Evolutionary conservation across 805 yeast species (phyloP), one percentile per base, ranked within the genome.

Genomic region (Myxozyma neglecta): DNA sequence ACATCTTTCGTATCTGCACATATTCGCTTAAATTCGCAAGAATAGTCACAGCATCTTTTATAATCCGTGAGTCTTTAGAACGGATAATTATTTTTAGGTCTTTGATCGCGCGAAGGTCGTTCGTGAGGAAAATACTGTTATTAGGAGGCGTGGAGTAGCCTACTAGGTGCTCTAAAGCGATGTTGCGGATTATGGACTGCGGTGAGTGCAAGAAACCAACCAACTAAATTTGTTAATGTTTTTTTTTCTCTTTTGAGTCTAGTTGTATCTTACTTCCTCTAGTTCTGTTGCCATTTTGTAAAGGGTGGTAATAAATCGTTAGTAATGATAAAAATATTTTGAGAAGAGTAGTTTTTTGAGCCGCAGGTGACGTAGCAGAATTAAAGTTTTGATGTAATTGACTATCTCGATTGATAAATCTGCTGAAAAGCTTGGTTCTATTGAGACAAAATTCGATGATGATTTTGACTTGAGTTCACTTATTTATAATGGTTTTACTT

Each of bases 11-110:
- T 71, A 90, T 81, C 18, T 77, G 76, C 3, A 73, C 68, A 72
- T 88, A 90, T 67, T 85, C 94, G 74, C 96, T 88, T 60, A 93
- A 75, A 71, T 94, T 94, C 9, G 88, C 89, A 69, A 94, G 77
- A 37, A 88, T 89, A 0, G 97, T 90, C 16, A 88, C 76, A 0
- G 97, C 83, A 44, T 68, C 68, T 53, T 70, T 70, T 5, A 71
- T 66, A 6, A 37, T 45, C 61, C 64, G 40, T 14, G 32, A n/a
- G 47, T 57, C 50, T 10, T 49, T 39, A 24, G 83, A 86, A 62
- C 76, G 75, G 3, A 86, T 77, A 42, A 90, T 74, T 11, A 74
- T 74, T 72, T 86, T 89, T 71, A 93, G 78, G 73, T 91, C 96
- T 53, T 80, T 79, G 61, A 91, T 81, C 4, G 97, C 88, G 63